Evolutionary conservation across 495 filamentous ascomycete species (phyloP).

Genomic region (Aspergillus avenaceus): DNA sequence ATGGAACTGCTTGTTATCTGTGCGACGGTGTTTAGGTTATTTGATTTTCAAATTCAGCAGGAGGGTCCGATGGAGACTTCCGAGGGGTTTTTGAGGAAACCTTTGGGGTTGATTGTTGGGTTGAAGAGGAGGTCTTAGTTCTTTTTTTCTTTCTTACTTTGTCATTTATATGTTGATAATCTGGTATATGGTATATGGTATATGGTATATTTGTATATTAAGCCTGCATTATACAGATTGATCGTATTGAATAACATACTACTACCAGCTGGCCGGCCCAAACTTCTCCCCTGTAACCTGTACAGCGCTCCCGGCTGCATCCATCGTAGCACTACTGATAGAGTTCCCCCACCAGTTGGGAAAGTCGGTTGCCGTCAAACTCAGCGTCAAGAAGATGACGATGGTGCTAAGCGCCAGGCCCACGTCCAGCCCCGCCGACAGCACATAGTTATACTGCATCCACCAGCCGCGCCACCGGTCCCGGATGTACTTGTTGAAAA

Average conservation of each 20-base stretch:
- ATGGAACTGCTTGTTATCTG: slow-evolving; percentile 88
- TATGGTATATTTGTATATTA: too few relatives aligned
- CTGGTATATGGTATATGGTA: too few relatives aligned
- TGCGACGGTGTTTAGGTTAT: slow-evolving; percentile 69
- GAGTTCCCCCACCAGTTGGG: slow-evolving; percentile 67
- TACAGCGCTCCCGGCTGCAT: slow-evolving; percentile 36
- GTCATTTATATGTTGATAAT: too few relatives aligned
- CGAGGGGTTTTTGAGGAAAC: slow-evolving; percentile 90
- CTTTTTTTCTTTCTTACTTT: too few relatives aligned
- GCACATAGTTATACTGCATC: slow-evolving; percentile 76
- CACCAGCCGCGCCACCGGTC: slow-evolving; percentile 65
- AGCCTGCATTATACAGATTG: too few relatives aligned
- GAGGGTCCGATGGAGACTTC: slow-evolving; percentile 64
- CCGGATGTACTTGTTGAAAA: slow-evolving; percentile 64
- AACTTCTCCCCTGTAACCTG: slow-evolving; percentile 50
- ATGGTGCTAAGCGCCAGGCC: slow-evolving; percentile 64
- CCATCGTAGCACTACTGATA: slow-evolving; percentile 41
- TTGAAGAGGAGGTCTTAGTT: slow-evolving; percentile 44
- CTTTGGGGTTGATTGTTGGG: slow-evolving; percentile 68
- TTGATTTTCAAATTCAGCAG: slow-evolving; percentile 71
- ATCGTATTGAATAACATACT: too few relatives aligned
- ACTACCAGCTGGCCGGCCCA: slow-evolving; percentile 50
- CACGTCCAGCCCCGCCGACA: slow-evolving; percentile 66
- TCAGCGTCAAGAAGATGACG: slow-evolving; percentile 66
- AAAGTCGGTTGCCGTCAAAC: slow-evolving; percentile 45